Evolutionary conservation across 805 yeast genomes (phyloP).

Genomic region (Scheffersomyces lignosus): DNA sequence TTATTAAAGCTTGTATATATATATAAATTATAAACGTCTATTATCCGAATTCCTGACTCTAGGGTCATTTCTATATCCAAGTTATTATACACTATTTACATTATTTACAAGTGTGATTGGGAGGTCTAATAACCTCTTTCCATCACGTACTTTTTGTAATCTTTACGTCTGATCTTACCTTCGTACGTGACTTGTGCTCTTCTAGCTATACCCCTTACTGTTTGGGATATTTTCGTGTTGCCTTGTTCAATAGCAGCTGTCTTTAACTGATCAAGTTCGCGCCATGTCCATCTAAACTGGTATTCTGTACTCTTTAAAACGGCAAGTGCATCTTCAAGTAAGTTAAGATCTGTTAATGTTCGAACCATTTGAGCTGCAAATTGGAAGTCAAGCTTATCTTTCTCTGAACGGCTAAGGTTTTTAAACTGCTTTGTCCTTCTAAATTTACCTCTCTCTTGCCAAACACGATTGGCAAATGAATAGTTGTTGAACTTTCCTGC

Average conservation of each 20-base stretch:
- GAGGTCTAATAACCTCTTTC: conserved; percentile 29
- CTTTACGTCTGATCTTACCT: conserved; percentile 39
- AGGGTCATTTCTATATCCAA: not conserved
- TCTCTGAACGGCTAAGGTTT: conserved; percentile 29
- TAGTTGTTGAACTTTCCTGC: conserved; percentile 56
- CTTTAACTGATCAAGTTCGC: conserved; percentile 29
- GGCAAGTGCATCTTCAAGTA: conserved; percentile 67
- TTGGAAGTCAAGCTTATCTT: conserved; percentile 53
- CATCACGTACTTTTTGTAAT: conserved; percentile 31
- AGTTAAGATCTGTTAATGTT: conserved; percentile 53
- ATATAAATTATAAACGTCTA: not conserved
- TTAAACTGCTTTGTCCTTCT: conserved; percentile 57
- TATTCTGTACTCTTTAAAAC: conserved; percentile 65
- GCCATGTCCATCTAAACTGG: conserved; percentile 68
- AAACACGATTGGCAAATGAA: conserved; percentile 61
- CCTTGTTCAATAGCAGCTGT: conserved; percentile 34
- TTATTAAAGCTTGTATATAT: not conserved
- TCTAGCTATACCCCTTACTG: conserved; percentile 33
- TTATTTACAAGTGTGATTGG: conserved; percentile 6
- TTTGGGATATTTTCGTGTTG: conserved; percentile 24
- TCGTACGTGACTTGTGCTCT: conserved; percentile 37
- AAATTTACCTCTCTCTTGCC: conserved; percentile 79
- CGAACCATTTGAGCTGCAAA: conserved; percentile 75
- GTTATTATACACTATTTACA: conserved; percentile 1
- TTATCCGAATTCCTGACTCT: too few relatives aligned